Base-by-base conservation (phyloP, 73 alveolate genomes). In the Symbiodinium pilosum region DNA sequence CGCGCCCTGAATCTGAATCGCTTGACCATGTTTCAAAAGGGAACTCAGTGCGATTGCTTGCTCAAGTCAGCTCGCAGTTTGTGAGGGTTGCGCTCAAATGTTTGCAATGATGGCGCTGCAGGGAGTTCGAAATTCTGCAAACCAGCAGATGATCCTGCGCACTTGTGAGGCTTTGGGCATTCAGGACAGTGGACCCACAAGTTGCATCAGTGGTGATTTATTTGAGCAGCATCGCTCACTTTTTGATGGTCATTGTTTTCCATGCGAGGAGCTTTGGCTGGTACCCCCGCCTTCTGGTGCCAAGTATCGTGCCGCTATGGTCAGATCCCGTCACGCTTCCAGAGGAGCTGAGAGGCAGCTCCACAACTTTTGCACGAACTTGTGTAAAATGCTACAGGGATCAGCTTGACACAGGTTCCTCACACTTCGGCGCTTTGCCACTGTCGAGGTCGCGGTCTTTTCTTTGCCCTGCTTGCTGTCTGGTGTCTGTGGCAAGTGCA, bases 91-190 rank as follows among this genome's bases (percentile, higher is more conserved):
- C 14, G 59, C 59, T 47, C 14, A 14, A 47, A 14, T 14, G 6
- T 47, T 47, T 47, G 59, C 6, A 6, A 9, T 47, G 59, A 47
- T 47, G 6, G 6, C 59, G 59, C 59, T 9, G 59, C 95, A 88
- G 95, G 95, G 95, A 56, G 95, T 88, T 41, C 95, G 95, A 41
- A 88, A 88, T 44, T 88, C 95, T 59, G 95, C 95, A 36, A 88
- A 88, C 86, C 95, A 88, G 86, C 95, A 88, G 86, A 88, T 88
- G 95, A 88, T 88, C 43, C 95, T 88, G 28, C 95, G 95, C 28
- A 88, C 95, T 7, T 88, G 95, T 28, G 95, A 88, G 86, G 95
- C 95, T 64, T 38, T 88, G 24, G 95, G 95, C 32, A 84, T 88
- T 71, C 95, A 88, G 95, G 95, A 88, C 86, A 26, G 83, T 32